Percentiles rank a stretch among this genome's conserved stretches.
phyloP scores from a whole-genome alignment of 2,329 filamentous ascomycete genomes.

The Fusarium pilosicola region DNA sequence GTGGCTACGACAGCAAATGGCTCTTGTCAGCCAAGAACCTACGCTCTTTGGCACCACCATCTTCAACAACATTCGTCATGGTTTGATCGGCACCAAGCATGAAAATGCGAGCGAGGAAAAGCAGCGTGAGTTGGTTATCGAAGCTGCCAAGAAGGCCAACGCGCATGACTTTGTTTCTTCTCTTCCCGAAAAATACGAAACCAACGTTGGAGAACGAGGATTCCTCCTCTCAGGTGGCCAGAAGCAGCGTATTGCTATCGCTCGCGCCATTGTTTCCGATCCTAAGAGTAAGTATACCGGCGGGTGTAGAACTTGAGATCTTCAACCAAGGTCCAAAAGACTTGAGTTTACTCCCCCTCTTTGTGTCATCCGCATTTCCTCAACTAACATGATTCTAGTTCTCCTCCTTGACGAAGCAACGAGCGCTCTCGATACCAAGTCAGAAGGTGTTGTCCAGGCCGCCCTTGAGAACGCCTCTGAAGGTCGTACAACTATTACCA shows the following conservation, averaged over 20 bases:
- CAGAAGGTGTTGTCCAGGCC: slow-evolving; percentile 92
- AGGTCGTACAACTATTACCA: slow-evolving; percentile 93
- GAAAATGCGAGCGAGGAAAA: slow-evolving; percentile 74
- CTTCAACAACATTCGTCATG: slow-evolving; percentile 88
- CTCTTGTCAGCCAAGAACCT: slow-evolving; percentile 92
- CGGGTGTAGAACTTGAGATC: too few species aligned
- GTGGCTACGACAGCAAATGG: slow-evolving; percentile 92
- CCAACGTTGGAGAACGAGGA: slow-evolving; percentile 93
- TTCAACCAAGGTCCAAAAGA: too few species aligned
- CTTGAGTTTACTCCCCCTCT: too few species aligned
- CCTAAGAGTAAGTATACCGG: slow-evolving; percentile 70
- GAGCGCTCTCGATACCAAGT: slow-evolving; percentile 91
- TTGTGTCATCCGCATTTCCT: too few species aligned
- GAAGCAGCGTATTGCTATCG: slow-evolving; percentile 96
- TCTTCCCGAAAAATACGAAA: slow-evolving; percentile 90
- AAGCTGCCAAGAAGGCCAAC: slow-evolving; percentile 90
- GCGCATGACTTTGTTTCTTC: slow-evolving; percentile 89
- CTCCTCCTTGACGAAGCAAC: slow-evolving; percentile 95
- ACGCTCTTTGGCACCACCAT: slow-evolving; percentile 91
- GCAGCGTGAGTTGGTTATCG: slow-evolving; percentile 75
- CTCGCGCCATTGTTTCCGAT: slow-evolving; percentile 87
- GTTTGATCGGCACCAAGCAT: slow-evolving; percentile 83
- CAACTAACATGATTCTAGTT: slow-evolving; percentile 55
- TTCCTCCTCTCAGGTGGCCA: slow-evolving; percentile 94
- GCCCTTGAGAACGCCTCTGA: slow-evolving; percentile 87